Conservation (phyloP, 768 basidiomycete species). For the Tylopilus felleus region DNA sequence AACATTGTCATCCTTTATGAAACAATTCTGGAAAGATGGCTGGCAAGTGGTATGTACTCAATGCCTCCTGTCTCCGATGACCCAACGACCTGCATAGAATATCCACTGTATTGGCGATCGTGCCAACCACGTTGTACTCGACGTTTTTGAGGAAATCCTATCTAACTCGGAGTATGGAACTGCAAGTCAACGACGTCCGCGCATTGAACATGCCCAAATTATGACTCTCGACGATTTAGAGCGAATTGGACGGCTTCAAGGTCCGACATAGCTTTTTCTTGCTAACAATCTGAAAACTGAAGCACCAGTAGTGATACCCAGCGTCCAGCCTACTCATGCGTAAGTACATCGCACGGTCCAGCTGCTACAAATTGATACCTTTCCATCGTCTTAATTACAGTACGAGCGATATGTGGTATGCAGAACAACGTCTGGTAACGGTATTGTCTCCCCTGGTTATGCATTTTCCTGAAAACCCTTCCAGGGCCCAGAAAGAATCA, state of each 20-base stretch:
- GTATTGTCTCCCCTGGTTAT: constrained; percentile 1
- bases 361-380: neutral
- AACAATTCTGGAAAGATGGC: constrained; percentile 63
- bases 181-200: constrained; percentile 53
- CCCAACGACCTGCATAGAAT: constrained; percentile 49
- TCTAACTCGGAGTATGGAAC: constrained; percentile 18
- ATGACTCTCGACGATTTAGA: constrained; percentile 66
- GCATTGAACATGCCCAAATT: constrained; percentile 94
- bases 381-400: constrained; percentile 33
- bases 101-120: constrained; percentile 88
- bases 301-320: constrained; percentile 66
- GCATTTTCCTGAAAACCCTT: neutral
- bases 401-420: constrained; percentile 91
- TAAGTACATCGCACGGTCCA: constrained; percentile 35
- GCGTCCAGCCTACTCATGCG: constrained; percentile 93
- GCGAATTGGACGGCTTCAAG: constrained; percentile 68
- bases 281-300: neutral
- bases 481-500: constrained; percentile 77
- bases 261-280: constrained; percentile 37
- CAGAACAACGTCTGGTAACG: constrained; percentile 69
- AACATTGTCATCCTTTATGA: constrained; percentile 50
- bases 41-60: constrained; percentile 75
- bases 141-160: constrained; percentile 74
- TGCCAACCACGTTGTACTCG: constrained; percentile 78
- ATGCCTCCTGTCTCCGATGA: neutral